phyloP scores from a whole-genome alignment of 768 basidiomycete species.

The Naganishia antarctica region DNA sequence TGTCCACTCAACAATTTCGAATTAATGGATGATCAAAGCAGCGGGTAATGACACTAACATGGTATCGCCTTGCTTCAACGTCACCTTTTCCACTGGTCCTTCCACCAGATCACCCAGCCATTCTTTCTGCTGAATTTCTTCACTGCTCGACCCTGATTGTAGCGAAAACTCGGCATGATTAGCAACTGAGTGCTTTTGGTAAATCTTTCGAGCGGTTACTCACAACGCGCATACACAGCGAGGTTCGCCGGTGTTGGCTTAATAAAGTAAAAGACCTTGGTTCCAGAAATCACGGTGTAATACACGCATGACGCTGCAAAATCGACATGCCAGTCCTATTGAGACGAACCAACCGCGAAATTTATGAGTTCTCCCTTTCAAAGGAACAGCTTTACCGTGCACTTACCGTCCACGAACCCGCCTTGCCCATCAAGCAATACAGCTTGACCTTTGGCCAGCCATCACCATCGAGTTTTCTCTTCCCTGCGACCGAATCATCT shows the following conservation, averaged over 20 bases:
- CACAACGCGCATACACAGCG: slow-evolving; percentile 79
- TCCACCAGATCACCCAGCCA: slow-evolving; percentile 94
- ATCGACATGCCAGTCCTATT: slow-evolving; percentile 98
- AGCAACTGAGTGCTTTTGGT: too few relatives aligned
- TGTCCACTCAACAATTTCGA: slow-evolving; percentile 6
- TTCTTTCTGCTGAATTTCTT: slow-evolving; percentile 73
- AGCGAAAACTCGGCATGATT: neutral
- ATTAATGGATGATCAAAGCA: neutral
- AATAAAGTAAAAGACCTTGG: slow-evolving; percentile 95
- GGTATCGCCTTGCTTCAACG: slow-evolving; percentile 42
- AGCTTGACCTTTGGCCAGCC: slow-evolving; percentile 78
- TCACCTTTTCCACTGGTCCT: slow-evolving; percentile 67
- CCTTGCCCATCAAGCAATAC: slow-evolving; percentile 95
- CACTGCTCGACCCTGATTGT: slow-evolving; percentile 61
- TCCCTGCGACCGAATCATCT: slow-evolving; percentile 5
- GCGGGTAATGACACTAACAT: slow-evolving; percentile 33
- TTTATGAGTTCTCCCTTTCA: too few relatives aligned
- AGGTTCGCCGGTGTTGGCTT: slow-evolving; percentile 79
- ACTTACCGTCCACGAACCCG: slow-evolving; percentile 85
- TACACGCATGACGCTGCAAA: slow-evolving; percentile 98
- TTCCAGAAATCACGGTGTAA: slow-evolving; percentile 82
- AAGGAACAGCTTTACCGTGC: neutral
- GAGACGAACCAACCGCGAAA: too few relatives aligned
- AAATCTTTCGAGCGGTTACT: too few relatives aligned
- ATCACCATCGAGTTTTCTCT: slow-evolving; percentile 14